Base-by-base conservation (phyloP, 2,329 filamentous ascomycete species). In the Thermothelomyces thermophilus region DNA sequence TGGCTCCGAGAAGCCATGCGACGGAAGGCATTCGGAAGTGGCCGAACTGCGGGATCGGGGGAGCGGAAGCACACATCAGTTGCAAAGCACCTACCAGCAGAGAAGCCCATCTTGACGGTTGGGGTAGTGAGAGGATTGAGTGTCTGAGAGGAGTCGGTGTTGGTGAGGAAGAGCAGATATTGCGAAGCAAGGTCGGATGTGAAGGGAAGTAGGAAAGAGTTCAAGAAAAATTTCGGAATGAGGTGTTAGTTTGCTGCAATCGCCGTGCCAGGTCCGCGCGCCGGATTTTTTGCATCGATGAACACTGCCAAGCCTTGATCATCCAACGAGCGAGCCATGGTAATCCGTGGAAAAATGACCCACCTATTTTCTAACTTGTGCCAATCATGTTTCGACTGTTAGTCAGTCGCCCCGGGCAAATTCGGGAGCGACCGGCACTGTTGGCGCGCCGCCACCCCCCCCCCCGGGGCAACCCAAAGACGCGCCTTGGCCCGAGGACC, bases 31-130 rank as follows among this genome's bases (percentile, higher is more conserved):
- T 37, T 41, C 36, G 26, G 30, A 26, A 39, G 35, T 40, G 28
- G 46, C 34, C 33, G 46, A 20, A 13, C 28, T 35, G 24, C 20
- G 51, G 34, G 41, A 46, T 33, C 48, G 43, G 41, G 16, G n/a
- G 33, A 31, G 19, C 33, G 46, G 44, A 49, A 43, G 30, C 6
- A 16, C 6, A 16, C 13, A 26, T 41, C 22, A 33, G 30, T 36
- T 42, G 40, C 13, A 11, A 36, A 36, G 17, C 14, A 68, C 68
- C 28, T 68, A 70, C 68, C 68, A 46, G 63, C 57, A 53, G 64
- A 63, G 66, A 68, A 68, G 59, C 55, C 55, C 68, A 70, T 70
- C 47, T 63, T 69, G 64, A 55, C 53, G 58, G 55, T 60, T 64
- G 42, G 37, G 16, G 16, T 51, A 47, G 51, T 48, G 37, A 26